phyloP scores from a whole-genome alignment of 768 basidiomycete species.

The Xanthoconium purpureum region DNA sequence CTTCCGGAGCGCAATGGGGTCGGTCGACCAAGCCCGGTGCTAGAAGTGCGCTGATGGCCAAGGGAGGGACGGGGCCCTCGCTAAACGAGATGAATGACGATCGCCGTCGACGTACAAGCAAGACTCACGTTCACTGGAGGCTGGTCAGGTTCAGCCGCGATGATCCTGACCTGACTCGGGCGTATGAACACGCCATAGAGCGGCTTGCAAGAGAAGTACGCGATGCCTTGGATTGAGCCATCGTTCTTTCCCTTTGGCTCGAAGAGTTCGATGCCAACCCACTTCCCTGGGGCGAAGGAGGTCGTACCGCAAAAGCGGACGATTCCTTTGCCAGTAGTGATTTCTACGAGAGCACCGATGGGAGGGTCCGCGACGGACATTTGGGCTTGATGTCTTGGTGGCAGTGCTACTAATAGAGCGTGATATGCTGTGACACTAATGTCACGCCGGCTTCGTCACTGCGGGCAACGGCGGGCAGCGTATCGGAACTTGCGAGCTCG shows the following conservation, averaged over 20 bases:
- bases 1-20: conserved; percentile 38
- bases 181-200: conserved; percentile 87
- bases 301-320: conserved; percentile 86
- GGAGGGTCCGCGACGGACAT: conserved; percentile 42
- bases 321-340: conserved; percentile 76
- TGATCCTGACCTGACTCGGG: conserved; percentile 75
- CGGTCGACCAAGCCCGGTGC: conserved; percentile 41
- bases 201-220: conserved; percentile 79
- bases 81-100: conserved; percentile 9
- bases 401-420: conserved; percentile 10
- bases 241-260: conserved; percentile 93
- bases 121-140: conserved; percentile 25
- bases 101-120: neutral
- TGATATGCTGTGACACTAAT: conserved; percentile 5
- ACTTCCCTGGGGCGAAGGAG: conserved; percentile 83
- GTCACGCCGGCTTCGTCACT: conserved; percentile 10
- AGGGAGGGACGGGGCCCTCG: conserved; percentile 34
- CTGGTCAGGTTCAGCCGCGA: conserved; percentile 36
- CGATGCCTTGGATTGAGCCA: conserved; percentile 73
- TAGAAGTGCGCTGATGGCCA: conserved; percentile 64
- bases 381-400: neutral
- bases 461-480: conserved; percentile 8
- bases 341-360: conserved; percentile 74
- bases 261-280: conserved; percentile 90
- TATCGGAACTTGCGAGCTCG: neutral